phyloP scores from a whole-genome alignment of 1,284 basidiomycete species.

The Termitomyces sp. region DNA sequence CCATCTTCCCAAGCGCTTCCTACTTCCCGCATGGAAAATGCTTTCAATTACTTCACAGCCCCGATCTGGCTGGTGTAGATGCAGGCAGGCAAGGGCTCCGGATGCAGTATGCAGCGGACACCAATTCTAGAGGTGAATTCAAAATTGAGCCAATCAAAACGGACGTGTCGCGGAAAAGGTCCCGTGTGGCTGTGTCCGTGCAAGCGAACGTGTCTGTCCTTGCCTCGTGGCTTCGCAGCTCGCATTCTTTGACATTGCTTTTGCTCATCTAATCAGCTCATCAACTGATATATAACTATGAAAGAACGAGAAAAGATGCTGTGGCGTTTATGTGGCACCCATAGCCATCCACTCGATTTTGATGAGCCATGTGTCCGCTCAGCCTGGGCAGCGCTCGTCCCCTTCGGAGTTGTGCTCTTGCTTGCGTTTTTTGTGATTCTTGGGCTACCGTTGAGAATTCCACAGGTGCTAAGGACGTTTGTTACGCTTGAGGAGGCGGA shows the following conservation, averaged over 20 bases:
- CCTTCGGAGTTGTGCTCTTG: conserved; percentile 42
- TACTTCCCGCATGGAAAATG: no score
- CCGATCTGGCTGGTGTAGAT: no score
- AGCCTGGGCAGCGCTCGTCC: conserved; percentile 51
- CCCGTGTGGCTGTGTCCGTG: not conserved
- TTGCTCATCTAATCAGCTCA: not conserved
- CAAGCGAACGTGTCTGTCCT: not conserved
- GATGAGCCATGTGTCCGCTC: conserved; percentile 46
- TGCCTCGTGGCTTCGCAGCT: not conserved
- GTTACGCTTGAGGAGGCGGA: conserved; percentile 59
- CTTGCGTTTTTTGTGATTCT: conserved; percentile 34
- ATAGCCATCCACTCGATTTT: conserved; percentile 33
- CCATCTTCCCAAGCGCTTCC: no score
- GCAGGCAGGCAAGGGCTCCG: no score
- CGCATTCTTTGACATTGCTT: not conserved
- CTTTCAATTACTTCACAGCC: no score
- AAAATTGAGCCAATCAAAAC: not conserved
- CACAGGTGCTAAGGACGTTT: conserved; percentile 40
- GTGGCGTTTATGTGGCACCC: not conserved
- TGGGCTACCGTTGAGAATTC: conserved; percentile 29
- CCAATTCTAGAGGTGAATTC: not conserved
- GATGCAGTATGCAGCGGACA: no score
- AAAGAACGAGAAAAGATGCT: not conserved
- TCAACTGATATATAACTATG: not conserved
- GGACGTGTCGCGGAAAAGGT: not conserved